Evolutionary conservation across 805 yeast species (phyloP), one percentile per base, ranked within the genome.

Genomic region (Metschnikowia lachancei): DNA sequence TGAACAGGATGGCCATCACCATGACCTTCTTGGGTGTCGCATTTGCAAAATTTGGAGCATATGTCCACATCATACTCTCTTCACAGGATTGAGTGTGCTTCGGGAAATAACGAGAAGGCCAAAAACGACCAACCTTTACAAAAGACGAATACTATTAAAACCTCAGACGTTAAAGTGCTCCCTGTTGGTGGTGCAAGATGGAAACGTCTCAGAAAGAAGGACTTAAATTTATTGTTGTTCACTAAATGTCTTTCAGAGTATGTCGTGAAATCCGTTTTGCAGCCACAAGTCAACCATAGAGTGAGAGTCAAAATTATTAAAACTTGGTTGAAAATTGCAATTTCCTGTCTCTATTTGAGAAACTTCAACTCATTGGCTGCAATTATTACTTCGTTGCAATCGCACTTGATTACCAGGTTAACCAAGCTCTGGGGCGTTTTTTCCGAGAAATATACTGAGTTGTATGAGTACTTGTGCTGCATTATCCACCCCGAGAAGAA

Each of bases 1-100:
- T 92, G 63, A 90, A 91, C 69, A 85, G 95, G 43, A 87, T 94
- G 83, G 88, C 96, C 1, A 80, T 92, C 57, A 87, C 97, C 1
- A 87, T 91, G 85, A 81, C 97, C 83, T 7, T 72, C 85, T 24
- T 87, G 97, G 97, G 80, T 91, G 72, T 77, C 82, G 44, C 82
- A 97, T 64, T 75, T 92, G 56, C 97, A 96, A 28, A 79, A 85
- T 36, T 70, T 88, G 62, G 94, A 85, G 43, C 79, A 77, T 45
- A 69, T 74, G 12, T 86, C 90, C 7, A 78, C 91, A 24, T 81
- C 94, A 0, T 82, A 87, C 55, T 88, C 96, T 1, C 75, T 91
- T 51, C 91, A 85, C 49, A 77, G 95, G 58, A 78, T 89, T 37
- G 97, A 89, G 60, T 87, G 95, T 13, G 52, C 41, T 19, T 20